These are phyloP conservation scores for Astraeus odoratus DNA, from an alignment of 768 basidiomycete genomes.

Conservation along the genomic window DNA sequence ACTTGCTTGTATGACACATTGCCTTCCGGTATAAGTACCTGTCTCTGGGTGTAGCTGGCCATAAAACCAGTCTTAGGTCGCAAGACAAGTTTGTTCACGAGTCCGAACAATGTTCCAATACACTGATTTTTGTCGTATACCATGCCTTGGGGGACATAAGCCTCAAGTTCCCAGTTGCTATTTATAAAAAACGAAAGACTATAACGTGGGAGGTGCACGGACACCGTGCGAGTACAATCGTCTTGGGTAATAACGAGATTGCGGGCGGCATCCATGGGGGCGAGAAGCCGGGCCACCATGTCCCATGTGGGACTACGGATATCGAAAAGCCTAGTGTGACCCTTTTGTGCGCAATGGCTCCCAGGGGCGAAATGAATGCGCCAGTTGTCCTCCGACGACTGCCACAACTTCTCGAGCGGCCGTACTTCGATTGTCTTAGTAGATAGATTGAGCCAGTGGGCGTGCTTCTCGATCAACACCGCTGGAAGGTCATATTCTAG, in stretches of 20 bases:
- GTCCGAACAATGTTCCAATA: constrained; percentile 38
- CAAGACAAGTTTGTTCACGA: constrained; percentile 35
- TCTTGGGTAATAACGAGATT: constrained; percentile 10
- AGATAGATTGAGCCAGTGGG: constrained; percentile 27
- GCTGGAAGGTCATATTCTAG: constrained; percentile 21
- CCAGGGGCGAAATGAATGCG: constrained; percentile 8
- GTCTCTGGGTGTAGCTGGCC: constrained; percentile 8
- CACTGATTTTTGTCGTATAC: constrained; percentile 37
- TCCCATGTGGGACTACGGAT: constrained; percentile 20
- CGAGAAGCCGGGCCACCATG: constrained; percentile 19
- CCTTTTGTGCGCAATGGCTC: constrained; percentile 5
- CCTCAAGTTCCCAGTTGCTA: constrained; percentile 28
- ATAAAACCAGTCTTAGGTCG: constrained; percentile 16
- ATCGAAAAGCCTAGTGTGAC: constrained; percentile 16
- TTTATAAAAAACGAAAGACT: constrained; percentile 35
- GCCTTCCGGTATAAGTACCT: constrained; percentile 37
- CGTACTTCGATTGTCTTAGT: constrained; percentile 21
- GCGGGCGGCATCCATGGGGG: constrained; percentile 16
- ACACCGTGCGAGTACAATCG: constrained; percentile 11
- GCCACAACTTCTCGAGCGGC: constrained; percentile 20
- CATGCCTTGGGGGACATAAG: constrained; percentile 35
- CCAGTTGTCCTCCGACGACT: constrained; percentile 22
- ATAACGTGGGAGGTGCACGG: constrained; percentile 34
- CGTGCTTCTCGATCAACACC: constrained; percentile 14
- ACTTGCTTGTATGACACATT: constrained; percentile 8